Percentiles rank a stretch among this genome's conserved stretches.
phyloP scores from a whole-genome alignment of 805 yeast species.

The Brettanomyces anomalus region DNA sequence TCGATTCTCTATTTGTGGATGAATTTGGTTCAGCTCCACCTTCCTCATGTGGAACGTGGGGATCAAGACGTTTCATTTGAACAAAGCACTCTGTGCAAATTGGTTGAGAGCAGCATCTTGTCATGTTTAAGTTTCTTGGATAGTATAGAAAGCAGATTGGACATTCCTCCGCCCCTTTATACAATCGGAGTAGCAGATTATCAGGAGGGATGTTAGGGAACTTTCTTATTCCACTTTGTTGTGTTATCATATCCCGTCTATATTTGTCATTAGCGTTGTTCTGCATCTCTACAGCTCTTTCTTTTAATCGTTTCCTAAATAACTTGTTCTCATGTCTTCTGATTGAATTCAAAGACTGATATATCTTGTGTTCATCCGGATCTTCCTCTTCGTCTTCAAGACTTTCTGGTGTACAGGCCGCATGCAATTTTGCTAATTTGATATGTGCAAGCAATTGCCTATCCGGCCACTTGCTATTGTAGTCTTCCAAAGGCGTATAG shows the following conservation, averaged over 20 bases:
- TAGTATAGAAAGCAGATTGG: constrained; percentile 89
- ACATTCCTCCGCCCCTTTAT: constrained; percentile 69
- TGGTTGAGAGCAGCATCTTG: constrained; percentile 87
- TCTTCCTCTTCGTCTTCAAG: constrained; percentile 50
- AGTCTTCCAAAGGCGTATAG: constrained; percentile 81
- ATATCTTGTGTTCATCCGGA: constrained; percentile 49
- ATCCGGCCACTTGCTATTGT: constrained; percentile 62
- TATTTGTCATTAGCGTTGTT: constrained; percentile 26
- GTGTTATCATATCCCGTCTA: constrained; percentile 21
- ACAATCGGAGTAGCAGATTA: constrained; percentile 47
- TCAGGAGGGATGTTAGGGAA: constrained; percentile 30
- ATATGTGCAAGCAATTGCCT: constrained; percentile 46
- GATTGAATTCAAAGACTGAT: constrained; percentile 36
- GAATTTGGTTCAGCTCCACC: constrained; percentile 15
- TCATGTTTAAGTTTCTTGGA: constrained; percentile 67
- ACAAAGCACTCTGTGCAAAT: constrained; percentile 97
- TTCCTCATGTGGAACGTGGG: constrained; percentile 86
- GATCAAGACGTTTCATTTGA: constrained; percentile 83
- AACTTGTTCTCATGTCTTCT: constrained; percentile 42
- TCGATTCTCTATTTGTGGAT: constrained; percentile 8
- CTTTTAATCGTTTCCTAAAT: constrained; percentile 30
- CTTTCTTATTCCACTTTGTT: constrained; percentile 16
- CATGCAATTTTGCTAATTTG: constrained; percentile 44
- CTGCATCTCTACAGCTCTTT: constrained; percentile 30
- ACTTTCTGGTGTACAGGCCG: constrained; percentile 36